Evolutionary conservation across 1,284 basidiomycete species (phyloP), one percentile per base, ranked within the genome.

Genomic region (Porogramme epimiltina): DNA sequence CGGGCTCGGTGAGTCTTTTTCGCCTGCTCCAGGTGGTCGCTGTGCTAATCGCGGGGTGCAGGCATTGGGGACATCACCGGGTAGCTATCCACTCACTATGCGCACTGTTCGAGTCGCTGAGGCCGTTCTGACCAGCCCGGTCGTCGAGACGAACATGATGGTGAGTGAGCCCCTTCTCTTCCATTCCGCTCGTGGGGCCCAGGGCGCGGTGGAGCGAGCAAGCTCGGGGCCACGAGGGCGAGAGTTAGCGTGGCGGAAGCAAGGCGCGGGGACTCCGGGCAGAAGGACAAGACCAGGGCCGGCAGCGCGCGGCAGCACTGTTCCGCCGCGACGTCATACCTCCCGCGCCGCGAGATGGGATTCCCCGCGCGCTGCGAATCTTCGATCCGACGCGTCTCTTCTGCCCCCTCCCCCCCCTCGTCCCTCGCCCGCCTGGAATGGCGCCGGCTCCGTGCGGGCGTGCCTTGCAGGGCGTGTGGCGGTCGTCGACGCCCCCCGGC

Each of bases 61-160:
- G 88, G 90, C 15, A 82, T 84, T 59, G 89, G 80, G 23, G 90
- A 93, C 62, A 80, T 92, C 56, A 92, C 89, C 46, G 89, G 91
- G 77, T 86, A 75, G 45, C n/a, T 51, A 46, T 45, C 38, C 6
- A n/a, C 49, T 18, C 56, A 49, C 44, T 19, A 10, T 24, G 15
- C 42, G 40, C 36, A 26, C 4, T 19, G 2, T 26, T 24, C 3
- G 34, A 25, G 13, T 20, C 18, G 43, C 46, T 53, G 28, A 53
- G 33, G 26, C 16, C 18, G 15, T 20, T 18, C 18, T 36, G 44
- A 43, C 11, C 40, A 87, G 84, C n/a, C 85, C 87, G 16, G 80
- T 89, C 24, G 85, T 87, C 8, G 84, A 89, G 70, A 89, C 86
- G 16, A 88, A 87, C 59, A 86, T 89, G 82, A 87, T 88, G 84